Conservation (phyloP, 805 yeast species). For the Starmera amethionina region DNA sequence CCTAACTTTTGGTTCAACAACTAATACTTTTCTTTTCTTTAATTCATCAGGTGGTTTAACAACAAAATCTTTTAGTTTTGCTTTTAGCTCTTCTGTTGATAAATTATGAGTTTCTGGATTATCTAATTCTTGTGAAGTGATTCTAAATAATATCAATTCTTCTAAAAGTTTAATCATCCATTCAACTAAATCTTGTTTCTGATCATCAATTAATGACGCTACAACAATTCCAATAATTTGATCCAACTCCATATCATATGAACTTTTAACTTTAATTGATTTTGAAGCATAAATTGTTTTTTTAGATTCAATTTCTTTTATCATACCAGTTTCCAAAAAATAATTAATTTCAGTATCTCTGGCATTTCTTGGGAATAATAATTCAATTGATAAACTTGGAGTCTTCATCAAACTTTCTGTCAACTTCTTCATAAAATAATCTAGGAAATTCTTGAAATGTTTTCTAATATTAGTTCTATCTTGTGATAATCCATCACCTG, state of each 20-base stretch:
- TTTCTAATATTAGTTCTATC: constrained; percentile 27
- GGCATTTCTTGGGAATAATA: constrained; percentile 53
- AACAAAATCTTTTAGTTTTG: constrained; percentile 6
- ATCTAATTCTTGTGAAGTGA: constrained; percentile 8
- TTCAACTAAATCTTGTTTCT: constrained; percentile 31
- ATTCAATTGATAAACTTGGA: constrained; percentile 49
- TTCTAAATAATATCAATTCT: constrained; percentile 19
- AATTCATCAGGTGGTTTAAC: constrained; percentile 12
- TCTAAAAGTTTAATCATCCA: constrained; percentile 32
- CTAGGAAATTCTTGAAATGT: constrained; percentile 57
- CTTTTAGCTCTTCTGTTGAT: background rate
- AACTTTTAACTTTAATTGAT: constrained; percentile 19
- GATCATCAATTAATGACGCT: constrained; percentile 36
- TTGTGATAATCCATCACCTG: constrained; percentile 37
- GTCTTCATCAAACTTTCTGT: constrained; percentile 36
- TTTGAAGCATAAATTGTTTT: constrained; percentile 4
- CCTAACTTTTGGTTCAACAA: constrained; percentile 39
- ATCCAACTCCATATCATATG: constrained; percentile 25
- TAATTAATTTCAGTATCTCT: constrained; percentile 31
- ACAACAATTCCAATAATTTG: constrained; percentile 42
- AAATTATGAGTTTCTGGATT: constrained; percentile 1
- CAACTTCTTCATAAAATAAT: constrained; percentile 54
- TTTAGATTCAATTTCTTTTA: constrained; percentile 7
- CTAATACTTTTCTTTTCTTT: constrained; percentile 18
- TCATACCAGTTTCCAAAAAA: constrained; percentile 55